Conservation (phyloP, 192 early-diverging fungal species). For the Podila clonocystis region DNA sequence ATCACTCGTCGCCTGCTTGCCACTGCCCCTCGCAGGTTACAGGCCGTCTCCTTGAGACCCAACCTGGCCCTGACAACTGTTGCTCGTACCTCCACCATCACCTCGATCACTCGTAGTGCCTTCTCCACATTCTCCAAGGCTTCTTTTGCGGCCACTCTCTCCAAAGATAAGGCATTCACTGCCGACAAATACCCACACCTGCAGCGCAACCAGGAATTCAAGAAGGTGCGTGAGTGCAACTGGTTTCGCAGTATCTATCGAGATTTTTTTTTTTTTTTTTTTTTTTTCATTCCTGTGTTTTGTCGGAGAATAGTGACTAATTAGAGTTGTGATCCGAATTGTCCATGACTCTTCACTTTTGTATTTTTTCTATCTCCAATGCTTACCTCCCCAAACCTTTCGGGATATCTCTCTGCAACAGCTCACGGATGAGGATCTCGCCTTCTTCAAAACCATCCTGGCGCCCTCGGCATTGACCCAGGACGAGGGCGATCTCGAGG, state of each 20-base stretch:
- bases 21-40: conserved; percentile 3
- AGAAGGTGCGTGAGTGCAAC: conserved; percentile 20
- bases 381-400: not conserved
- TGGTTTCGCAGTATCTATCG: not conserved
- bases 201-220: conserved; percentile 53
- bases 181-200: conserved; percentile 62
- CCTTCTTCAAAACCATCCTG: conserved; percentile 68
- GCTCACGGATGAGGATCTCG: conserved; percentile 69
- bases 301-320: conserved; percentile 5
- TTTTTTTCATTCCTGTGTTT: not conserved
- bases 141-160: conserved; percentile 10
- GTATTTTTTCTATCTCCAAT: not conserved
- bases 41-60: not conserved
- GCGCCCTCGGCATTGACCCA: conserved; percentile 56
- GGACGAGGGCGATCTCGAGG: conserved; percentile 68
- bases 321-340: not conserved
- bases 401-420: conserved; percentile 2
- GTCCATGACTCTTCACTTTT: conserved; percentile 5
- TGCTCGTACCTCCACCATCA: not conserved
- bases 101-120: not conserved
- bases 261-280: conserved; percentile 1
- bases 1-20: conserved; percentile 12
- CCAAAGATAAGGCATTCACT: conserved; percentile 34
- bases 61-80: not conserved
- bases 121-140: conserved; percentile 24